Base-by-base conservation (phyloP, 1,284 basidiomycete species). In the Cutaneotrichosporon sp. region DNA sequence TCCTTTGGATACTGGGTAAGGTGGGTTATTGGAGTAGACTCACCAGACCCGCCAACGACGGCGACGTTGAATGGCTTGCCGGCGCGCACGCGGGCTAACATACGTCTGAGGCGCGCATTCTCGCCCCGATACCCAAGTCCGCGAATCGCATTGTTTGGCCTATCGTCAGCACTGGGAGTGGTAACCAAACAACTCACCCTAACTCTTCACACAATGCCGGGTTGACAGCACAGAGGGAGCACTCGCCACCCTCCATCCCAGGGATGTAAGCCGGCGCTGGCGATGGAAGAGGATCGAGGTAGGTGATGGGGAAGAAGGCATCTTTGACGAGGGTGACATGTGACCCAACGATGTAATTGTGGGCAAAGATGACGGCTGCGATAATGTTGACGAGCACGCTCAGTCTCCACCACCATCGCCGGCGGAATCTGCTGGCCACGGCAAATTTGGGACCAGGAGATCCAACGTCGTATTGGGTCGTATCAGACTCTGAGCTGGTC, bases 1-100 rank as follows among this genome's bases (percentile, higher is more conserved):
- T 8, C 73, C 74, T 38, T 65, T 63, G 11, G 74, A 74, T 8
- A 76, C 74, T 76, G 42, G 6, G 47, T 49, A 13, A 21, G 6
- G 10, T 7, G 0, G 34, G 34, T 22, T 18, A 7, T 22, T 1
- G 4, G n/a, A 13, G 22, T 14, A 8, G 8, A 49, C 57, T 49
- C 26, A 58, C 57, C 57, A 10, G 68, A 70, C 21, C 70, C 70
- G 22, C 70, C 70, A 31, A 70, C 53, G n/a, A 67, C 68, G 5
- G 59, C 70, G 26, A 71, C 61, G 36, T 65, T 70, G 63, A 71
- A 71, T 10, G 66, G 64, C 30, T 71, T 49, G 16, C 70, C 70
- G 16, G 47, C 26, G 22, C 59, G 40, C 38, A 69, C 59, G 47
- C 64, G 66, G 14, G 60, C 64, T 2, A 71, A 47, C 13, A 64